Evolutionary conservation across 768 basidiomycete species (phyloP), one percentile per base, ranked within the genome.

Genomic region (Mrakia blollopis): DNA sequence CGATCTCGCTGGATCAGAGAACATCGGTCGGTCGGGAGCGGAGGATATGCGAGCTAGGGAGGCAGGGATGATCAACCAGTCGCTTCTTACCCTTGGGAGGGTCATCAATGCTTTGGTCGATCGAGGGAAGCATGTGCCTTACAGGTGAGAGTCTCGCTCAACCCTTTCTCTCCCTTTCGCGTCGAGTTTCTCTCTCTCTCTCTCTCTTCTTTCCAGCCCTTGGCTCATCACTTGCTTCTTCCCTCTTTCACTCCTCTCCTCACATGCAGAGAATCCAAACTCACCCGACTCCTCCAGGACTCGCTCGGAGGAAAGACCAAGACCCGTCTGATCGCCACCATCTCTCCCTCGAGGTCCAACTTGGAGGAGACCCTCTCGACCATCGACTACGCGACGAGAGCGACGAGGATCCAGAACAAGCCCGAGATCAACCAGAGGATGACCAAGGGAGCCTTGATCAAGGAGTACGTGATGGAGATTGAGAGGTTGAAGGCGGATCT

Each of bases 11-110:
- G 97, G 97, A 10, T 95, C 94, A 2, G 97, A 99, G 84, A 98
- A 97, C 80, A 95, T 99, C 81, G 95, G 94, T 14, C 87, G 96
- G 32, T 93, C 92, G 0, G 97, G 97, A 25, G 97, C 97, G 3
- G 93, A 94, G 82, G 92, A 97, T 81, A 94, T 92, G 83, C 86
- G 95, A 76, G 97, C 97, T 18, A 87, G 93, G 79, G 97, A 99
- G 82, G 97, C 97, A 1, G 97, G 97, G 16, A 97, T 95, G 92
- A 98, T 99, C 83, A 99, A 98, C 81, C 93, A 97, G 84, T 95
- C 93, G 81, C 86, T 99, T 69, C 86, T 99, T 2, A 98, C 97
- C n/a, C 89, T 99, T 21, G 97, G 97, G 0, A 86, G 97, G 44
- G 97, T 98, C 52, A 98, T 99, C 80, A 97, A 95, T 79, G 92